Base-by-base conservation (phyloP, 179 eudicot species). In the Beta lomatogona region DNA sequence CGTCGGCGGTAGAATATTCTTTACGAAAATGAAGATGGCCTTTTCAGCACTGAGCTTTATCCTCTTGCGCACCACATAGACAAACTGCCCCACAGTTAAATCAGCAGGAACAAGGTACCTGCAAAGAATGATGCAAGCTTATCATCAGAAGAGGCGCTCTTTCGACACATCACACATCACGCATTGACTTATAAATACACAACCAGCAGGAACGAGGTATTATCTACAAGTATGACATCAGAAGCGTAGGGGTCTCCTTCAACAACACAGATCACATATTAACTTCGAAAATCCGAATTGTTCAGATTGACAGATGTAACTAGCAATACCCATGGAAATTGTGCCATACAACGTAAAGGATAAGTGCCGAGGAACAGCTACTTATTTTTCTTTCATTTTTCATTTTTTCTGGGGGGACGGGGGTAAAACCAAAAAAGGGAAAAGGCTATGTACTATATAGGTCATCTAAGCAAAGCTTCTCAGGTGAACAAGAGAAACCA, bases 91-190 rank as follows among this genome's bases (percentile, higher is more conserved):
- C 21, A 88, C 86, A 73, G 87, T 86, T 64, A 86, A 65, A 83
- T 88, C 90, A 73, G 87, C 87, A 36, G 90, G 89, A 69, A 86
- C 90, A n/a, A 88, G 85, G 63, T 86, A 88, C 81, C 90, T 88
- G 71, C 86, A 85, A 16, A 18, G 41, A 65, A 83, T 36, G 53
- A 76, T 28, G 16, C 41, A 11, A 44, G 7, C 5, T 77, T 53
- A 81, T 54, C 18, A 77, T 57, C 36, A 74, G n/a, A 28, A 64
- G 13, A 69, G 12, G 28, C 61, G 31, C 71, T 73, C 1, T 5
- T 22, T 73, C 53, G 58, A 50, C 36, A 7, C 4, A 41, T 9
- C 63, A 79, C 10, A 46, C 9, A 50, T 28, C 76, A 73, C 60
- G 16, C 0, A 50, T 25, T 28, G 64, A 9, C 48, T 54, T 22